These are phyloP conservation scores for Trypethelium eluteriae DNA, from an alignment of 495 filamentous ascomycete genomes.

Conservation along the genomic window DNA sequence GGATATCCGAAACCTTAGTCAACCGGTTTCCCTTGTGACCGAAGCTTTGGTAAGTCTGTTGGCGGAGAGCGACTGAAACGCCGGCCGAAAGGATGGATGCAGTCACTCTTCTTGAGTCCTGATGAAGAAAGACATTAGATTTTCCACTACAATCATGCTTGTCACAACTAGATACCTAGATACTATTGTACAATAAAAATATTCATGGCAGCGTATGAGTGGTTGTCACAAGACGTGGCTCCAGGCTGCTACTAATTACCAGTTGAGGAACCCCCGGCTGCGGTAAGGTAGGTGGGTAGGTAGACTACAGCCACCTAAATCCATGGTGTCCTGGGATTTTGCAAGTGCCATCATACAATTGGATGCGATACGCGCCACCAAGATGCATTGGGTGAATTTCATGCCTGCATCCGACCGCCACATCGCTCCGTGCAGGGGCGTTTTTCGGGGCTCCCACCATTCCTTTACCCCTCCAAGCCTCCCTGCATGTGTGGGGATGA, in stretches of 20 bases:
- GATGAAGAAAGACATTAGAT: too few relatives aligned
- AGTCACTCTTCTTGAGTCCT: too few relatives aligned
- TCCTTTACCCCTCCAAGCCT: background rate
- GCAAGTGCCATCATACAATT: background rate
- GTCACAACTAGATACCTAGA: constrained; percentile 1
- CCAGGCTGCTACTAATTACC: background rate
- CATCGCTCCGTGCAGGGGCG: background rate
- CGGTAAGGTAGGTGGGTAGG: too few relatives aligned
- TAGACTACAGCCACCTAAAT: background rate
- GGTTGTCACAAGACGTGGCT: background rate
- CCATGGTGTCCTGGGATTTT: background rate
- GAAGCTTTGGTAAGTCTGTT: background rate
- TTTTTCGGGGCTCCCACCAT: background rate
- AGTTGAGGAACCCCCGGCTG: too few relatives aligned
- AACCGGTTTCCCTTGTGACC: background rate
- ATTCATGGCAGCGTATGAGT: background rate
- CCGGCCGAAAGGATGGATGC: too few relatives aligned
- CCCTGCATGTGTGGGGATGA: constrained; percentile 8
- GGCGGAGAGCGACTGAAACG: background rate
- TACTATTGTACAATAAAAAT: background rate
- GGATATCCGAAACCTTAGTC: background rate
- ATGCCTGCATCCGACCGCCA: background rate
- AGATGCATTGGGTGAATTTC: background rate
- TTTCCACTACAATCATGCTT: background rate
- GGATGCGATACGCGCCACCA: background rate